Evolutionary conservation across 148 eudicot genomes (phyloP).

Genomic region (Diospyros kaki): DNA sequence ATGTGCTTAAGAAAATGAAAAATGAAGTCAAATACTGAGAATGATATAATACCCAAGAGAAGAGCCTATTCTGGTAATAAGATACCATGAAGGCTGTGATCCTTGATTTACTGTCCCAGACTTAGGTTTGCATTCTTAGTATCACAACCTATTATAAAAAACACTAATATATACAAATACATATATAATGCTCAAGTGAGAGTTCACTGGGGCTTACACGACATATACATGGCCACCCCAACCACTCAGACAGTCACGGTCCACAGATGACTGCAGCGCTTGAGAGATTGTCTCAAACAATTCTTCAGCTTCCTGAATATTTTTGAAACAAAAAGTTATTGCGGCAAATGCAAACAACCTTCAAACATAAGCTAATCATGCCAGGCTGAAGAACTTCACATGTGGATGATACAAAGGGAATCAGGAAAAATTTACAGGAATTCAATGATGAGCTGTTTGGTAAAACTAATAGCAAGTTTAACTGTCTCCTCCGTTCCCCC

Average conservation of each 20-base stretch:
- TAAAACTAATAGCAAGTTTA: too few relatives aligned
- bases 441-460: too few relatives aligned
- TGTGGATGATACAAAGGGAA: too few relatives aligned
- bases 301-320: conserved; percentile 78
- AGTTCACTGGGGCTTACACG: conserved; percentile 55
- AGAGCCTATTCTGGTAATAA: neutral
- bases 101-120: neutral
- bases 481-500: too few relatives aligned
- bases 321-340: neutral
- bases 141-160: neutral
- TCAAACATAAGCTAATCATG: neutral
- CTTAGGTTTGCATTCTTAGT: neutral
- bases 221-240: conserved; percentile 99
- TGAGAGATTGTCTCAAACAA: conserved; percentile 94
- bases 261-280: conserved; percentile 82
- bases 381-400: too few relatives aligned
- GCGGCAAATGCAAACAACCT: neutral
- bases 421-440: too few relatives aligned
- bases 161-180: neutral
- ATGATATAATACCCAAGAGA: too few relatives aligned
- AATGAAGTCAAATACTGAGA: neutral
- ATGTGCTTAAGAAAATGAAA: neutral
- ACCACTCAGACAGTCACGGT: conserved; percentile 92
- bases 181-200: neutral
- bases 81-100: neutral